Percentiles rank a stretch among this genome's conserved stretches.
These are phyloP conservation scores for Cutaneotrichosporon mucoides DNA, from an alignment of 1,284 basidiomycete species.

Conservation along the genomic window DNA sequence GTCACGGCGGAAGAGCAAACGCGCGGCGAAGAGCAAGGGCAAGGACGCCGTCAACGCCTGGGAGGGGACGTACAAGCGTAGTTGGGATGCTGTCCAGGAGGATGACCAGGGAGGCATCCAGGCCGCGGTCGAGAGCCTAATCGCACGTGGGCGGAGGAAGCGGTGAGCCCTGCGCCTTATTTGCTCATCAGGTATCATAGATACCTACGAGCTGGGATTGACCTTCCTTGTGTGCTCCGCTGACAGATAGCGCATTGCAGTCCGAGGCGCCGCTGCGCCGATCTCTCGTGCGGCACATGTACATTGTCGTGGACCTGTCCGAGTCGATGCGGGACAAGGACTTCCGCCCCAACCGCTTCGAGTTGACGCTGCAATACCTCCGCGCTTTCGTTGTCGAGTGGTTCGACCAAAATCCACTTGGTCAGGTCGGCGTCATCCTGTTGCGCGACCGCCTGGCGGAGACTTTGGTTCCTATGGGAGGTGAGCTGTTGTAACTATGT, in stretches of 20 bases:
- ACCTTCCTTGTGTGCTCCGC: background rate
- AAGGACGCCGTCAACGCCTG: conserved; percentile 64
- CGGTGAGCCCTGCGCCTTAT: conserved; percentile 54
- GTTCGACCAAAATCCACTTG: conserved; percentile 99
- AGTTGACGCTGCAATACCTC: conserved; percentile 81
- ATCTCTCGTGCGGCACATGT: conserved; percentile 92
- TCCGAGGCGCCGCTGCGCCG: conserved; percentile 81
- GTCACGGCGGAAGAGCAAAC: conserved; percentile 6
- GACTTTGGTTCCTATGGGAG: conserved; percentile 80
- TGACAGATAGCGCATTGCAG: conserved; percentile 53
- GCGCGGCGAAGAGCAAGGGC: conserved; percentile 21
- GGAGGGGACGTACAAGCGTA: conserved; percentile 91
- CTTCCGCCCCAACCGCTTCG: conserved; percentile 69
- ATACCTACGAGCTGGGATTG: too few relatives aligned
- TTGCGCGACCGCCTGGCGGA: conserved; percentile 86
- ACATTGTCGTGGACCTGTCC: conserved; percentile 85
- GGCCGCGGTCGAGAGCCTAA: conserved; percentile 78
- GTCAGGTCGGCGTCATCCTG: conserved; percentile 90
- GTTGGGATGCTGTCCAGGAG: conserved; percentile 96
- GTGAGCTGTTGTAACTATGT: conserved; percentile 51
- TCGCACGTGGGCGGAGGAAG: conserved; percentile 77
- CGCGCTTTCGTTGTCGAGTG: conserved; percentile 90
- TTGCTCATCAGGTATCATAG: too few relatives aligned
- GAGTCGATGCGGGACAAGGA: conserved; percentile 91
- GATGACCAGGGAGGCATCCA: conserved; percentile 90